Percentiles rank a stretch among this genome's conserved stretches.
These are phyloP conservation scores for Lentinus tigrinus DNA, from an alignment of 768 basidiomycete species.

Conservation along the genomic window DNA sequence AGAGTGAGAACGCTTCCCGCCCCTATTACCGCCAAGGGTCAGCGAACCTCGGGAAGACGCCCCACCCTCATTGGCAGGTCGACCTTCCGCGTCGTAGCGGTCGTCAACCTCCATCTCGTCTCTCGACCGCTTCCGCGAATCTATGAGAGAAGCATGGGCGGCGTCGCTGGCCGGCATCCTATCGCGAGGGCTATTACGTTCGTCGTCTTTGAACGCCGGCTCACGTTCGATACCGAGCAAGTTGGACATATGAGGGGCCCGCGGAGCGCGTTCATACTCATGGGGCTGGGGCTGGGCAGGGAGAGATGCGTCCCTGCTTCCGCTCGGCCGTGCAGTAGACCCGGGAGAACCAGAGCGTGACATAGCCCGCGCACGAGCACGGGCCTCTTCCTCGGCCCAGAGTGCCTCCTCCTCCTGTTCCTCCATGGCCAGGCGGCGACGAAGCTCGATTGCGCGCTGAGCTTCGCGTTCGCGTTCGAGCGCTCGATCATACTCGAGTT, in stretches of 20 bases:
- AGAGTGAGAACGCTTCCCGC: conserved; percentile 18
- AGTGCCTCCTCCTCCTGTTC: conserved; percentile 23
- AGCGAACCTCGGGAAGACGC: conserved; percentile 7
- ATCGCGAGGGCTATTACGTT: conserved; percentile 17
- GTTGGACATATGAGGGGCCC: conserved; percentile 19
- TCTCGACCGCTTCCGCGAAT: conserved; percentile 53
- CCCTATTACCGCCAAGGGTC: conserved; percentile 14
- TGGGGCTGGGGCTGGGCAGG: conserved; percentile 19
- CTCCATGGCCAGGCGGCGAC: conserved; percentile 16
- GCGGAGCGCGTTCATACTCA: conserved; percentile 19
- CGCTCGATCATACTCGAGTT: conserved; percentile 25
- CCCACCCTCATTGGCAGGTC: conserved; percentile 19
- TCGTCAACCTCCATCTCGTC: conserved; percentile 66
- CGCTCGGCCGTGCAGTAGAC: conserved; percentile 19
- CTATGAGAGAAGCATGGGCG: conserved; percentile 15
- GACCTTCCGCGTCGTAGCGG: conserved; percentile 33
- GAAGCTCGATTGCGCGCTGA: conserved; percentile 20
- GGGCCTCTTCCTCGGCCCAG: conserved; percentile 15
- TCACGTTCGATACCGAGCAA: conserved; percentile 23
- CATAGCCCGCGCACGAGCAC: conserved; percentile 12
- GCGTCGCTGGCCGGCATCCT: conserved; percentile 11
- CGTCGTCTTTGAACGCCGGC: conserved; percentile 17
- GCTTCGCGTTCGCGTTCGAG: conserved; percentile 24
- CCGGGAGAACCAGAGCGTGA: conserved; percentile 27
- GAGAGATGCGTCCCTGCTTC: conserved; percentile 23